Base-by-base conservation (phyloP, 768 basidiomycete species). In the Melanogaster broomeanus region DNA sequence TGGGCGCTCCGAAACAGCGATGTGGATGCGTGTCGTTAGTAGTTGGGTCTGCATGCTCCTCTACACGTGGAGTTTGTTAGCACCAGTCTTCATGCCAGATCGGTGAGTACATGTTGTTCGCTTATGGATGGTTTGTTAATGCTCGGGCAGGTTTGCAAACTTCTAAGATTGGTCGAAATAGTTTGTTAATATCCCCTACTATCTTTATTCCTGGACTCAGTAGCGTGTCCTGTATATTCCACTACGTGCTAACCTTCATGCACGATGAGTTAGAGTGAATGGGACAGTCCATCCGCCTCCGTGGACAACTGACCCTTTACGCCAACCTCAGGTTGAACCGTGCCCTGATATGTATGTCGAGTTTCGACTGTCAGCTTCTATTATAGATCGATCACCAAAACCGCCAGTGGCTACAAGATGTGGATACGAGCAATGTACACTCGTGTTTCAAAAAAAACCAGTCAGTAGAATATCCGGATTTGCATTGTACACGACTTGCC, bases 11-110 rank as follows among this genome's bases (percentile, higher is more conserved):
- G 91, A 94, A 66, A 87, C 90, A 9, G 94, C 97, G 3, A 98
- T 99, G 96, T 99, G 97, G 97, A 98, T 98, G 92, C 78, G 97
- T 4, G 82, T 98, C 28, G 90, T 98, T 41, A 94, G 92, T 27
- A 90, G 90, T 57, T 99, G 96, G 96, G 80, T 96, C 22, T 98
- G 93, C 68, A 87, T 93, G 72, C 49, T 86, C 37, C 70, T 93
- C 53, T 96, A 92, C 63, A 82, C 81, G 27, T 94, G 92, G 93
- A 93, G 88, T 60, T 72, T 96, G 28, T 61, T 96, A 45, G 95
- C 92, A 8, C 95, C 95, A 0, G 86, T 91, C 35, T 45, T 96
- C n/a, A 74, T 95, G 78, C 94, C 95, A 16, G 95, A 96, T 60
- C 77, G 93, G 85, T 93, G 68, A 69, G 86, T 56, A 19, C 27